Evolutionary conservation across 2,329 filamentous ascomycete species (phyloP), one percentile per base, ranked within the genome.

Genomic region (Beauveria pseudobassiana): DNA sequence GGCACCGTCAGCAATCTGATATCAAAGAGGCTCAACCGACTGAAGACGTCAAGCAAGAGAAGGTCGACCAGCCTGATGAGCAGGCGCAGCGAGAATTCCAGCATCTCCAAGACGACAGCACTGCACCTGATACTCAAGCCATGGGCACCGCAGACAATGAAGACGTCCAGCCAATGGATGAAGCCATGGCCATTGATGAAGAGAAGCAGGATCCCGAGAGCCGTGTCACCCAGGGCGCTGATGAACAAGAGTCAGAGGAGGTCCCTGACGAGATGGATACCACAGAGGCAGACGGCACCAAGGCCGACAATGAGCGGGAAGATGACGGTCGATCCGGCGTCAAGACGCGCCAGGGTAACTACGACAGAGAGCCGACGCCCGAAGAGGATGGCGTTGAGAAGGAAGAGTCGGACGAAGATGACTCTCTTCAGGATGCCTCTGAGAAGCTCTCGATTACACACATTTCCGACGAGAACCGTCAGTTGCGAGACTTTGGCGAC

Each of bases 81-180:
- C 88, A 91, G 80, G 81, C 84, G 10, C 82, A 88, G 70, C 85
- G 84, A n/a, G 92, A 97, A 70, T 97, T 97, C 70, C 92, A 98
- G 76, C 95, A 99, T 75, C 79, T 98, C 3, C 88, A 89, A 64
- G 87, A 97, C 66, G 91, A 97, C 63, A 84, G 95, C 34, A 84
- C 87, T 30, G 82, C 87, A 59, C 85, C 89, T n/a, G 93, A 97
- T 62, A 87, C 91, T 1, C 95, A 99, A 75, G 95, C 95, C 16
- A 83, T 99, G 69, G 96, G 95, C 40, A 88, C 90, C 45, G 91
- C 93, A 5, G 89, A 86, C 12, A 89, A 96, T 65, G 93, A 99
- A 28, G 90, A 97, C 72, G 89, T 89, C 3, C 87, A 87, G 67
- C 87, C 90, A 7, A 82, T 99, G 61, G 91, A 98, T 69, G 90